Evolutionary conservation across 1,139 yeast species (phyloP).

Genomic region (Pichia sp.): DNA sequence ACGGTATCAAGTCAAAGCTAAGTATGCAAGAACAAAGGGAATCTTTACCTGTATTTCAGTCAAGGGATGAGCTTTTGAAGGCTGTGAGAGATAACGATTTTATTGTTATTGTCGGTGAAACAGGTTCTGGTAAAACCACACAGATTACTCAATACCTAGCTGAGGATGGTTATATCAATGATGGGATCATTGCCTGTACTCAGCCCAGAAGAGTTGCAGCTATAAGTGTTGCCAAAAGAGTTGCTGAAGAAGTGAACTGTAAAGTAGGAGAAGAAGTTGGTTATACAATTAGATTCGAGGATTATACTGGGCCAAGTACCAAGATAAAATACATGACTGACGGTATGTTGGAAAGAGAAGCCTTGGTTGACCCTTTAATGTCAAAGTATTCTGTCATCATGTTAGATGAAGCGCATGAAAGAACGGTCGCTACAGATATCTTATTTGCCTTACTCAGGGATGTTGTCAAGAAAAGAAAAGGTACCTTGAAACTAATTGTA

Average conservation of each 20-base stretch:
- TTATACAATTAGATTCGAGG: slow-evolving; percentile 83
- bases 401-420: slow-evolving; percentile 96
- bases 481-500: slow-evolving; percentile 71
- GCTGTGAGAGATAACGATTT: slow-evolving; percentile 65
- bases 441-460: slow-evolving; percentile 77
- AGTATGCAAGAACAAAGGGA: slow-evolving; percentile 64
- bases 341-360: slow-evolving; percentile 97
- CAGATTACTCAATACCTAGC: slow-evolving; percentile 66
- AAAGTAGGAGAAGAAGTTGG: slow-evolving; percentile 61
- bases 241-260: slow-evolving; percentile 60
- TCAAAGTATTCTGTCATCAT: slow-evolving; percentile 82
- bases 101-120: slow-evolving; percentile 88
- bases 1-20: slow-evolving; percentile 50
- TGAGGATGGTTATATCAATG: slow-evolving; percentile 83
- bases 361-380: slow-evolving; percentile 90
- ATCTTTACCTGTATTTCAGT: slow-evolving; percentile 67
- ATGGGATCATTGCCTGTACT: slow-evolving; percentile 73
- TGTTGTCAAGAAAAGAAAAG: slow-evolving; percentile 59
- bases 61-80: slow-evolving; percentile 53
- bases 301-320: slow-evolving; percentile 73
- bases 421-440: slow-evolving; percentile 92
- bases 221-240: slow-evolving; percentile 62
- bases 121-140: slow-evolving; percentile 67
- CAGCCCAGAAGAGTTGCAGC: slow-evolving; percentile 78
- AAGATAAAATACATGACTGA: slow-evolving; percentile 95